Evolutionary conservation across 2,329 filamentous ascomycete species (phyloP), one percentile per base, ranked within the genome.

Genomic region (Lasiodiplodia citricola): DNA sequence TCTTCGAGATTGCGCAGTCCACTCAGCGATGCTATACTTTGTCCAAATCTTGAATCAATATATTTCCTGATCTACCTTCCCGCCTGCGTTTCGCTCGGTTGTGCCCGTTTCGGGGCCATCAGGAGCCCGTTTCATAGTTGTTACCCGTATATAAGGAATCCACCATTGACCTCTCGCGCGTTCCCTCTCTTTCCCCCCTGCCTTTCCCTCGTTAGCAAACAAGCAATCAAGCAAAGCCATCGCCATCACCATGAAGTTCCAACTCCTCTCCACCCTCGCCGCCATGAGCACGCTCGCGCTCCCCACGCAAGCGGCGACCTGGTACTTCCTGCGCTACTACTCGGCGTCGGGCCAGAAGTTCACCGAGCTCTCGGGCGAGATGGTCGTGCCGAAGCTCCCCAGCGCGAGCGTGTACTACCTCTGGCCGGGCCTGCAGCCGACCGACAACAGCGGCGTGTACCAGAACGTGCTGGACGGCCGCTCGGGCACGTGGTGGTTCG

Each of bases 371-470:
- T 70, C 71, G 7, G 71, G 72, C 44, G 69, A 71, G n/a, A 62
- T 73, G 57, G 64, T 68, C 4, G 66, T 72, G n/a, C 72, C 71
- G 3, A 67, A 56, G 41, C 70, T 73, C 11, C 70, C 68, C 3
- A 66, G 72, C 60, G 78, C 78, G 8, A 81, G 75, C 0, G 76
- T 73, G 10, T 82, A 82, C 70, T 83, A 82, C 70, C 78, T 83
- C 11, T 82, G 80, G 80, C 80, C 80, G 1, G 81, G 81, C 1
- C 76, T 82, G 18, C 79, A 82, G 70, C 79, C 80, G 5, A 79
- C 78, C 1, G 80, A 81, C 68, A 75, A 75, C 64, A 78, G 74
- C 21, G 80, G 80, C n/a, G 79, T 82, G 4, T 82, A 82, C 69
- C 80, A 82, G 70, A 80, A 80, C 25, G 81, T 82, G 5, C 74